Conservation (phyloP, 768 basidiomycete species). For the Rhodotorula sphaerocarpa region DNA sequence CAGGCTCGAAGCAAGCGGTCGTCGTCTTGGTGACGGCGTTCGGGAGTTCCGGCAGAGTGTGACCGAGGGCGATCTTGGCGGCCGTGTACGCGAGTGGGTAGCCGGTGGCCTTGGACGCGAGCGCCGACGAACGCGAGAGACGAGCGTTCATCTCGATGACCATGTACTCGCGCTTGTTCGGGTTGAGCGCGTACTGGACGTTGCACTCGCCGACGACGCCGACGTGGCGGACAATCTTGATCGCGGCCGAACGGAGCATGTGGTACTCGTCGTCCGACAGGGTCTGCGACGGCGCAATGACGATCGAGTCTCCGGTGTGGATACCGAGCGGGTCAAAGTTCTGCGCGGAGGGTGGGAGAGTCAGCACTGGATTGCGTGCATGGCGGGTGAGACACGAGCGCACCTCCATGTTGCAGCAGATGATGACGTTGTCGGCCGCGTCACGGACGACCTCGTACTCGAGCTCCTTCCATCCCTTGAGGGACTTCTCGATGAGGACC, state of each 20-base stretch:
- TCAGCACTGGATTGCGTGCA: not conserved
- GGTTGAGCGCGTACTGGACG: conserved; percentile 97
- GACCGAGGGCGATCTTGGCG: conserved; percentile 93
- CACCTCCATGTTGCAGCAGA: conserved; percentile 88
- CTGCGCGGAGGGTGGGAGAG: conserved; percentile 45
- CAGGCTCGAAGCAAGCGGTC: conserved; percentile 97
- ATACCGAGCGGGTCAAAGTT: conserved; percentile 99
- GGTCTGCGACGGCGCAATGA: conserved; percentile 96
- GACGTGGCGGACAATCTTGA: conserved; percentile 74
- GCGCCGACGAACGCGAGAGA: conserved; percentile 54
- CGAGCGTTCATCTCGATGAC: conserved; percentile 63
- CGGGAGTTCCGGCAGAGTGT: conserved; percentile 93
- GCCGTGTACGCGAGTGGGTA: conserved; percentile 99
- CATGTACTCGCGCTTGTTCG: conserved; percentile 82
- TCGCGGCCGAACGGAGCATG: conserved; percentile 93
- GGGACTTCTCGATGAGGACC: conserved; percentile 89
- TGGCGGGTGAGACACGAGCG: not conserved
- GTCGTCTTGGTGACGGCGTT: conserved; percentile 99
- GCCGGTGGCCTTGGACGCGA: conserved; percentile 97
- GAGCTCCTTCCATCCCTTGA: conserved; percentile 99
- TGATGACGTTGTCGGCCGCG: conserved; percentile 93
- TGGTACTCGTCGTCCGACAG: conserved; percentile 90
- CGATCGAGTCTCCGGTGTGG: conserved; percentile 98
- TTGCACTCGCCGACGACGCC: conserved; percentile 85
- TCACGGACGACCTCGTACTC: conserved; percentile 99